phyloP scores from a whole-genome alignment of 306 rosid genomes.

The Pueraria montana region DNA sequence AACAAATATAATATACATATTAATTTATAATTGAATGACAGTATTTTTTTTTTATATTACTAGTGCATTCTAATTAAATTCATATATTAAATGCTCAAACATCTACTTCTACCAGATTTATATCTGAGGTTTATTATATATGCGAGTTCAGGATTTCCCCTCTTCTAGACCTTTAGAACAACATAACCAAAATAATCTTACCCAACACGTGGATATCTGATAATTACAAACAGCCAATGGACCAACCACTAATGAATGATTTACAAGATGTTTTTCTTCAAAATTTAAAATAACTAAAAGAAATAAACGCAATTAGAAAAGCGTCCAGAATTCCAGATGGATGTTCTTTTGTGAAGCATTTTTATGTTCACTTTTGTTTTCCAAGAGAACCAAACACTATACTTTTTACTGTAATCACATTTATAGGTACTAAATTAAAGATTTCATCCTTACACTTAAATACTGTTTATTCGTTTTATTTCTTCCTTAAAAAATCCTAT shows the following conservation, averaged over 20 bases:
- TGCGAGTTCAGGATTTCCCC: neutral
- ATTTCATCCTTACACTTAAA: neutral
- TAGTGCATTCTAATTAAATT: too few relatives aligned
- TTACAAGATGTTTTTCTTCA: neutral
- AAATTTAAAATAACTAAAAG: neutral
- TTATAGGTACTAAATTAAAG: neutral
- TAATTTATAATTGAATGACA: too few relatives aligned
- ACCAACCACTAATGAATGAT: neutral
- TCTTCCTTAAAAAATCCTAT: neutral
- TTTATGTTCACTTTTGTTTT: conserved; percentile 1
- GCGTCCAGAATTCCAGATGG: neutral
- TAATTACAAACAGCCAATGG: neutral
- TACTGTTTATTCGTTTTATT: neutral
- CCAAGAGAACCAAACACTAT: neutral
- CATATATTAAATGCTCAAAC: neutral
- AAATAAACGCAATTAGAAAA: neutral
- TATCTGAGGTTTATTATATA: too few relatives aligned
- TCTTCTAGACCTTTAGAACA: neutral
- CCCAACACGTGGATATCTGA: neutral
- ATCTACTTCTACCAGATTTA: neutral
- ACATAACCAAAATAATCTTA: neutral
- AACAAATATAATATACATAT: too few relatives aligned
- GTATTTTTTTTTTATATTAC: too few relatives aligned
- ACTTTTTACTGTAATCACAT: neutral
- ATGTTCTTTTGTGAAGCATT: neutral